Evolutionary conservation across 768 basidiomycete genomes (phyloP), one percentile per base, ranked within the genome.

Genomic region (Saitozyma podzolica): DNA sequence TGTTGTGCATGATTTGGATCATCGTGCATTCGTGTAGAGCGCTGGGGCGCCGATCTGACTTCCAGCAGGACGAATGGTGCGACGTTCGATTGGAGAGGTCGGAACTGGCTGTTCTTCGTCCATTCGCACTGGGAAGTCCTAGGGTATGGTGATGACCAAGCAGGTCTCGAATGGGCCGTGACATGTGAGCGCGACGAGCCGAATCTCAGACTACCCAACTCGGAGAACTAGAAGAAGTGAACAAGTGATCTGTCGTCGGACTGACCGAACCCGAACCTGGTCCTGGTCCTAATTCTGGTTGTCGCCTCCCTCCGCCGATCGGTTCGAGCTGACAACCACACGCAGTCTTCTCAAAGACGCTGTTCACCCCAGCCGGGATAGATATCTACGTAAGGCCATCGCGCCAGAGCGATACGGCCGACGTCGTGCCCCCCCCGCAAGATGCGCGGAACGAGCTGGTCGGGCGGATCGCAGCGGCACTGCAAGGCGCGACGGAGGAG

Each of bases 291-390:
- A 5, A 0, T 52, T 10, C 42, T 55, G n/a, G 39, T 37, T 11
- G 10, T 51, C 53, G 8, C 50, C 50, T 11, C 40, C 56, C 37
- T 57, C 37, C 13, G 29, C 29, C 29, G 29, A 29, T 29, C 29
- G 19, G 17, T 48, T 39, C 56, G 51, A 40, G 39, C 66, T 67
- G 55, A 63, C 49, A 11, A 8, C 20, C 11, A 11, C 29, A 5
- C 29, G 74, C 70, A 69, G 82, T 75, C 72, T 83, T 83, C 70
- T 81, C 81, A 41, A 79, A 77, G 63, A 82, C 82, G 10, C 72
- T 83, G 14, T 83, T 83, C 77, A 83, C 82, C 0, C 82, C 82
- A 7, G 80, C 81, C 17, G 82, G 82, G 0, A 68, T 83, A 17
- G 82, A 83, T 66, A 77, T 83, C 52, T 83, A 83, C 63, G 56